Evolutionary conservation across 2,329 filamentous ascomycete species (phyloP).

Genomic region (Neodidymelliopsis sp.): DNA sequence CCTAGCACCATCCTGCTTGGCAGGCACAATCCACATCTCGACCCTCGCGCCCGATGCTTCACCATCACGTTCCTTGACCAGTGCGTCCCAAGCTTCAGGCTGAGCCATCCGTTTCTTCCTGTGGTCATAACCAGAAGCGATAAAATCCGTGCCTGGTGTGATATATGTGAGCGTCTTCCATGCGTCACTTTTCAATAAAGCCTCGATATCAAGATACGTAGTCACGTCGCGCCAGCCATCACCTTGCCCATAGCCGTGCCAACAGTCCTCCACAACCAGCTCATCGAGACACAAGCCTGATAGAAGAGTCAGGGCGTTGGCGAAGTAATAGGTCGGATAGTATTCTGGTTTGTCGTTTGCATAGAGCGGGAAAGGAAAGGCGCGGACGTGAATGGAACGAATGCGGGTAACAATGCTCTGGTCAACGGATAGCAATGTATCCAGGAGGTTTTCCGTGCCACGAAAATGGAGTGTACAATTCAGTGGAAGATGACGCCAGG

Average conservation of each 20-base stretch:
- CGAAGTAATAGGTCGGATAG: constrained; percentile 44
- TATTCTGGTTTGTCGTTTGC: constrained; percentile 31
- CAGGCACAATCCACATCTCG: constrained; percentile 42
- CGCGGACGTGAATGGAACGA: constrained; percentile 41
- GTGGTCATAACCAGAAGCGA: constrained; percentile 44
- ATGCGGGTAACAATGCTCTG: constrained; percentile 43
- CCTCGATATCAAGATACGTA: constrained; percentile 46
- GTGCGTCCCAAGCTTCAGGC: constrained; percentile 39
- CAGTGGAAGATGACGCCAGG: constrained; percentile 43
- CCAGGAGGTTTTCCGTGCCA: constrained; percentile 44
- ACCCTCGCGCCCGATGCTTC: constrained; percentile 40
- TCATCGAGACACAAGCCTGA: constrained; percentile 43
- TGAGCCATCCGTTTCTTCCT: constrained; percentile 37
- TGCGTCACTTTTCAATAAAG: constrained; percentile 39
- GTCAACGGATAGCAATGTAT: constrained; percentile 40
- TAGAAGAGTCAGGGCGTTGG: constrained; percentile 40
- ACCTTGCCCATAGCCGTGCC: constrained; percentile 45
- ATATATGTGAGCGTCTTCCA: constrained; percentile 46
- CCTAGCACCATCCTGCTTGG: constrained; percentile 21
- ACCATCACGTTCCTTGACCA: constrained; percentile 44
- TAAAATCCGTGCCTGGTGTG: constrained; percentile 46
- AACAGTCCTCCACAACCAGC: constrained; percentile 44
- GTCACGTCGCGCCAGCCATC: constrained; percentile 46
- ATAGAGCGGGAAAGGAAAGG: constrained; percentile 46
- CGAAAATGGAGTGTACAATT: constrained; percentile 43